These are phyloP conservation scores for Rosa multiflora DNA, from an alignment of 306 rosid genomes.

Conservation along the genomic window DNA sequence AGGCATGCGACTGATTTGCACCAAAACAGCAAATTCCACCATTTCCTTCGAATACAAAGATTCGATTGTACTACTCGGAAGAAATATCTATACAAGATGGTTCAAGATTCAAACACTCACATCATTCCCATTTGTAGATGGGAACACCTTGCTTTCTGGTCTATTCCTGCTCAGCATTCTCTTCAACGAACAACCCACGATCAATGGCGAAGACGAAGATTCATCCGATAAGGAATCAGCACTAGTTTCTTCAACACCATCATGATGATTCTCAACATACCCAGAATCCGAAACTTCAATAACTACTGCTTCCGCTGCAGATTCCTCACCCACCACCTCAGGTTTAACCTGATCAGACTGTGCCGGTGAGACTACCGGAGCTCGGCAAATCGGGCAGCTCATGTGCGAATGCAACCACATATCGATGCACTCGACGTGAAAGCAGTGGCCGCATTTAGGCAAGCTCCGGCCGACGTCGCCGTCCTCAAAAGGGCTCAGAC, in stretches of 20 bases:
- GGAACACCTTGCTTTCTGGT: conserved; percentile 47
- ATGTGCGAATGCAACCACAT: conserved; percentile 86
- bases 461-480: conserved; percentile 67
- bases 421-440: conserved; percentile 80
- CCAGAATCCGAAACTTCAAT: conserved; percentile 40
- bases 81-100: conserved; percentile 13
- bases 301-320: conserved; percentile 15
- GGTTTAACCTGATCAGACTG: conserved; percentile 10
- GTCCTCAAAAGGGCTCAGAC: conserved; percentile 63
- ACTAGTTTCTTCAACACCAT: background rate
- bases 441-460: conserved; percentile 74
- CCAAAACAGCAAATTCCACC: background rate
- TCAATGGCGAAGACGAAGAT: conserved; percentile 41
- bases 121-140: conserved; percentile 39
- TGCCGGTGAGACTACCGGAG: conserved; percentile 28
- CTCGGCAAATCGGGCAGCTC: conserved; percentile 84
- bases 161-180: conserved; percentile 52
- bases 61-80: background rate
- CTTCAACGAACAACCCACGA: conserved; percentile 58
- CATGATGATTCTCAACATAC: conserved; percentile 10
- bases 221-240: conserved; percentile 27
- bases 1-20: conserved; percentile 1
- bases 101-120: conserved; percentile 21
- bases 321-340: background rate
- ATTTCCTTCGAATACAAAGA: background rate